phyloP scores from a whole-genome alignment of 768 basidiomycete genomes.

The Ramaria sp. region DNA sequence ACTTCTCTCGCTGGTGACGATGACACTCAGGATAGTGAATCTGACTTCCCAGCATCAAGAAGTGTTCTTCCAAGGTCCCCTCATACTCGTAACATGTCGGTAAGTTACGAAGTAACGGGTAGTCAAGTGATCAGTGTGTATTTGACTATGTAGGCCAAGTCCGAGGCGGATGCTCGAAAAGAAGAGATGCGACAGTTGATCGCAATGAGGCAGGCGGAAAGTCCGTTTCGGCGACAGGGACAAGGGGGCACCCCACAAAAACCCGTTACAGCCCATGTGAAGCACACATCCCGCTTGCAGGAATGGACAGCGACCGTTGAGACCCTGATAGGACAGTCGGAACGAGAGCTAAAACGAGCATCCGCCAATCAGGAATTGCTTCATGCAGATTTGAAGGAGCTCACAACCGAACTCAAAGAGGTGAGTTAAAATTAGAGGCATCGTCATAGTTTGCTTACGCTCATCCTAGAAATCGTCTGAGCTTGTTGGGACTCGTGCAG shows the following conservation, averaged over 20 bases:
- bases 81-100: constrained; percentile 21
- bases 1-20: constrained; percentile 3
- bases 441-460: background rate
- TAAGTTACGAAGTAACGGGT: constrained; percentile 11
- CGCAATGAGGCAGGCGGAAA: constrained; percentile 42
- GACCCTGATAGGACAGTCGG: constrained; percentile 43
- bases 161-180: constrained; percentile 64
- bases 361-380: constrained; percentile 45
- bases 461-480: constrained; percentile 44
- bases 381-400: constrained; percentile 34
- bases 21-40: background rate
- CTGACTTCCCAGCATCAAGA: constrained; percentile 1
- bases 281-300: constrained; percentile 14
- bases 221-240: constrained; percentile 11
- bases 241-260: constrained; percentile 14
- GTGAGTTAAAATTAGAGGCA: constrained; percentile 25
- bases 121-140: background rate
- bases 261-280: constrained; percentile 24
- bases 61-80: constrained; percentile 21
- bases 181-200: constrained; percentile 79
- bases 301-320: constrained; percentile 38
- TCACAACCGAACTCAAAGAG: constrained; percentile 45
- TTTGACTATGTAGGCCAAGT: constrained; percentile 38
- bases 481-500: constrained; percentile 47
- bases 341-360: constrained; percentile 42